These are phyloP conservation scores for Pythium oligandrum DNA, from an alignment of 352 stramenopile species.

Conservation along the genomic window DNA sequence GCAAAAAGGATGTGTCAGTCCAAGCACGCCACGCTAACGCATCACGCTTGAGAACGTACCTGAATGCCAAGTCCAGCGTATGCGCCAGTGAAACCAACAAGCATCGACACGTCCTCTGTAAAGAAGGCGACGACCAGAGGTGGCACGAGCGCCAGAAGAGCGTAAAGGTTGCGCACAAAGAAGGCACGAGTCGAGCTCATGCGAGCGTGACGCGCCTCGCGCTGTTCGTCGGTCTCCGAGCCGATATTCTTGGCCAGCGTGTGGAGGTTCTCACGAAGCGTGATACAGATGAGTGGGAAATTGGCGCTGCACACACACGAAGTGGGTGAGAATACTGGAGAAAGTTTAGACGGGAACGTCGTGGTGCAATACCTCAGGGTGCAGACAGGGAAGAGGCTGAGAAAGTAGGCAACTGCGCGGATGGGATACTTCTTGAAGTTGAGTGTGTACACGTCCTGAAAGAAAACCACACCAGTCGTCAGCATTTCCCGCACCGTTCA, in stretches of 20 bases:
- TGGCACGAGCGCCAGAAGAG: conserved; percentile 65
- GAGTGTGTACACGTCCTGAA: conserved; percentile 85
- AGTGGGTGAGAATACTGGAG: background rate
- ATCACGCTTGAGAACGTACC: conserved; percentile 25
- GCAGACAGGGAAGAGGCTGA: conserved; percentile 85
- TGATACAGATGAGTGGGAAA: conserved; percentile 86
- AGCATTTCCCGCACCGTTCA: too few species aligned
- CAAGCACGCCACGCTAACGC: background rate
- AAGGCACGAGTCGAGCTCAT: conserved; percentile 29
- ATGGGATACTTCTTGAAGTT: conserved; percentile 85
- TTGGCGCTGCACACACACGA: conserved; percentile 39
- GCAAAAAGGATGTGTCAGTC: background rate
- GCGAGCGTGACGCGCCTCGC: conserved; percentile 10
- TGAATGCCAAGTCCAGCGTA: conserved; percentile 85
- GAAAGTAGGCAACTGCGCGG: conserved; percentile 78
- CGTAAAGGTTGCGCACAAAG: conserved; percentile 56
- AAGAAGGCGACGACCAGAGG: conserved; percentile 81
- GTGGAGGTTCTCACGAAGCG: conserved; percentile 77
- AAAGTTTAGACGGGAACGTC: background rate
- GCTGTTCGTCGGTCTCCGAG: conserved; percentile 14
- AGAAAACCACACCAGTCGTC: background rate
- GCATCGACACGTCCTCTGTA: conserved; percentile 86
- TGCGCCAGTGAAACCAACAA: conserved; percentile 81
- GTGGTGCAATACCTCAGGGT: conserved; percentile 59
- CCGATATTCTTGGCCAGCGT: conserved; percentile 54